A percentile compares a stretch with the other conserved stretches of the same genome.
phyloP scores from a whole-genome alignment of 805 yeast species.

The Yarrowia bubula region DNA sequence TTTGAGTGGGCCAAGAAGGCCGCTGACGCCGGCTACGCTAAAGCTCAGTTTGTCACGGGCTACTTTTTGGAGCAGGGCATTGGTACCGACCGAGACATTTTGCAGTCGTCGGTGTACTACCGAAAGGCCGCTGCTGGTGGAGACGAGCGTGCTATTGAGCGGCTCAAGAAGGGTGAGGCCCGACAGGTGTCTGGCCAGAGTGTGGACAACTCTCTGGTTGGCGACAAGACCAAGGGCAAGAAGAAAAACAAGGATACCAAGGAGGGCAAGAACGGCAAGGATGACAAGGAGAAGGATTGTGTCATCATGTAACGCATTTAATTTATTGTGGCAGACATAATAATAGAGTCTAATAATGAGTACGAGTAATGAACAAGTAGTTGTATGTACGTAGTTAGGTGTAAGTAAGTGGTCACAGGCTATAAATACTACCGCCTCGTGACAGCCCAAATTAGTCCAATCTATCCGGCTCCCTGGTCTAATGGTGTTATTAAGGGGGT shows the following conservation, averaged over 20 bases:
- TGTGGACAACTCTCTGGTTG: background rate
- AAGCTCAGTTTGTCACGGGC: slow-evolving; percentile 84
- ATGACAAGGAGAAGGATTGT: slow-evolving; percentile 37
- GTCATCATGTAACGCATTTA: slow-evolving; percentile 33
- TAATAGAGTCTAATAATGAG: slow-evolving; percentile 26
- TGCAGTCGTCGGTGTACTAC: slow-evolving; percentile 72
- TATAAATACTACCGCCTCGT: no score
- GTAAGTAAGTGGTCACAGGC: no score
- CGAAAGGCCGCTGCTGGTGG: slow-evolving; percentile 65
- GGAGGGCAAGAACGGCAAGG: slow-evolving; percentile 7
- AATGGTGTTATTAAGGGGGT: background rate
- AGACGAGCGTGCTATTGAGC: slow-evolving; percentile 49
- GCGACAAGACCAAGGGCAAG: slow-evolving; percentile 8
- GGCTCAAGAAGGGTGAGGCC: slow-evolving; percentile 32
- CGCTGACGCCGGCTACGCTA: slow-evolving; percentile 68
- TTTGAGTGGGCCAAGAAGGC: slow-evolving; percentile 93
- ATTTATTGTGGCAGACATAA: slow-evolving; percentile 24
- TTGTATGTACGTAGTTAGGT: no score
- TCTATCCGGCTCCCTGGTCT: no score
- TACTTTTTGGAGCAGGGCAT: slow-evolving; percentile 83
- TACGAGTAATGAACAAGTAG: background rate
- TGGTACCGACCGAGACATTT: slow-evolving; percentile 64
- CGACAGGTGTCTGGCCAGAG: slow-evolving; percentile 12
- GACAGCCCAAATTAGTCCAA: no score
- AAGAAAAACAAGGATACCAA: slow-evolving; percentile 28